These are phyloP conservation scores for Sicyos edulis DNA, from an alignment of 306 rosid species.

Conservation along the genomic window DNA sequence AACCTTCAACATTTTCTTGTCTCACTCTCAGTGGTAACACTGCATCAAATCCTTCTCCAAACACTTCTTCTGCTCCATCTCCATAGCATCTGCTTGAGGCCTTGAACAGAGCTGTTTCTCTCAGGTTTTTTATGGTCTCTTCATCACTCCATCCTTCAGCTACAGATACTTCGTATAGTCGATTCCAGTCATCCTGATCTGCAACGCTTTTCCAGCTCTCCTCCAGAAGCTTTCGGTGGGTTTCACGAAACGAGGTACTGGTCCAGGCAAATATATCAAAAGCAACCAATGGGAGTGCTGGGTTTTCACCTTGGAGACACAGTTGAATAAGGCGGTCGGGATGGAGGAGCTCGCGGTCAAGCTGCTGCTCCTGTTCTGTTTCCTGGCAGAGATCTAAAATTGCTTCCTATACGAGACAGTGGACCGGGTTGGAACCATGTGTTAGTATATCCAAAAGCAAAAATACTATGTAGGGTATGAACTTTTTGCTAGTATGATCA, in stretches of 20 bases:
- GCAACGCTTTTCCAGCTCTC: constrained; percentile 90
- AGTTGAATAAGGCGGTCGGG: constrained; percentile 71
- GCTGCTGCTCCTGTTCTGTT: constrained; percentile 45
- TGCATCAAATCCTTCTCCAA: constrained; percentile 68
- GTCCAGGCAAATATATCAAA: constrained; percentile 87
- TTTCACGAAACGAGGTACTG: constrained; percentile 63
- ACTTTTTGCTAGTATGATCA: background rate
- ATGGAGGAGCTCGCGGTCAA: constrained; percentile 51
- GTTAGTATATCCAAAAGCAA: background rate
- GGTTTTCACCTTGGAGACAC: constrained; percentile 56
- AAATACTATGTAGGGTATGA: background rate
- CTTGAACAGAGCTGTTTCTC: constrained; percentile 51
- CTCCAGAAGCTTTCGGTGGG: constrained; percentile 59
- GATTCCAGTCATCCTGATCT: constrained; percentile 66
- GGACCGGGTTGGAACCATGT: background rate
- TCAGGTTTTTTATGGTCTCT: constrained; percentile 56
- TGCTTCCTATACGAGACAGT: constrained; percentile 56
- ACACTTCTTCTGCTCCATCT: constrained; percentile 53
- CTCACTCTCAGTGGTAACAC: constrained; percentile 73
- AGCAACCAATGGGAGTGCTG: constrained; percentile 51
- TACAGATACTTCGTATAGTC: constrained; percentile 43
- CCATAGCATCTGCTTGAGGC: constrained; percentile 83
- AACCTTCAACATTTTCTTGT: constrained; percentile 49
- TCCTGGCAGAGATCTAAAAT: constrained; percentile 39
- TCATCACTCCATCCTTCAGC: constrained; percentile 85